phyloP scores from a whole-genome alignment of 2,329 filamentous ascomycete genomes.

The Hymenoscyphus scutula region DNA sequence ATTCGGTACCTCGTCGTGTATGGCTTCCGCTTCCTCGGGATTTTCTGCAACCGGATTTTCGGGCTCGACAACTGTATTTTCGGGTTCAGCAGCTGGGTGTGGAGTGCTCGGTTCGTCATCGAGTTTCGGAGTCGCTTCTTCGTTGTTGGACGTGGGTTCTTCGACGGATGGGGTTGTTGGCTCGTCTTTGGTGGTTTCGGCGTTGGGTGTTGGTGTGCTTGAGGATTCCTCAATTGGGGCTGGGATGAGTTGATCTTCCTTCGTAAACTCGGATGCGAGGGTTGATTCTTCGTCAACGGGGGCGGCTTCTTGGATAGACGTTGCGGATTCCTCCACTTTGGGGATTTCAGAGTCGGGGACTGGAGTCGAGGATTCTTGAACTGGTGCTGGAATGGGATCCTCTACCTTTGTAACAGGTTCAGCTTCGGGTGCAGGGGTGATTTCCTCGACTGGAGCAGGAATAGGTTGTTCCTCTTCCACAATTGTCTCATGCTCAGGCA shows the following conservation, averaged over 20 bases:
- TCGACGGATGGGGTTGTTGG: neutral
- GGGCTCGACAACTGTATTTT: too few relatives aligned
- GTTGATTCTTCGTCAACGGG: neutral
- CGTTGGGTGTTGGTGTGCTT: neutral
- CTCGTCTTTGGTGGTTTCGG: neutral
- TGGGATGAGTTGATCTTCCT: neutral
- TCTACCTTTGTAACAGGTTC: constrained; percentile 1
- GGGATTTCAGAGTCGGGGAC: neutral
- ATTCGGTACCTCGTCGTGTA: neutral
- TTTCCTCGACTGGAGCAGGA: constrained; percentile 3
- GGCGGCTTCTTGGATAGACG: neutral
- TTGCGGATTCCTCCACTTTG: too few relatives aligned
- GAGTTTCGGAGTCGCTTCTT: neutral
- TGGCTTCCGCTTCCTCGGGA: neutral
- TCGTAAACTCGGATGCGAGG: neutral
- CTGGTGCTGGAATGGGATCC: neutral
- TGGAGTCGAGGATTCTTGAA: constrained; percentile 5
- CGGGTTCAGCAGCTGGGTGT: neutral
- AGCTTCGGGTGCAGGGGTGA: neutral
- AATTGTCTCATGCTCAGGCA: neutral
- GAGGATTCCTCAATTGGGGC: constrained; percentile 6
- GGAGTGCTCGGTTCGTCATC: neutral
- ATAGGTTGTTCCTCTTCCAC: neutral
- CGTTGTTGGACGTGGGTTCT: neutral
- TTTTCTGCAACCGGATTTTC: neutral